A percentile compares a stretch with the other conserved stretches of the same genome.
Conservation (phyloP, 306 rosid species). For the Coriaria nepalensis region DNA sequence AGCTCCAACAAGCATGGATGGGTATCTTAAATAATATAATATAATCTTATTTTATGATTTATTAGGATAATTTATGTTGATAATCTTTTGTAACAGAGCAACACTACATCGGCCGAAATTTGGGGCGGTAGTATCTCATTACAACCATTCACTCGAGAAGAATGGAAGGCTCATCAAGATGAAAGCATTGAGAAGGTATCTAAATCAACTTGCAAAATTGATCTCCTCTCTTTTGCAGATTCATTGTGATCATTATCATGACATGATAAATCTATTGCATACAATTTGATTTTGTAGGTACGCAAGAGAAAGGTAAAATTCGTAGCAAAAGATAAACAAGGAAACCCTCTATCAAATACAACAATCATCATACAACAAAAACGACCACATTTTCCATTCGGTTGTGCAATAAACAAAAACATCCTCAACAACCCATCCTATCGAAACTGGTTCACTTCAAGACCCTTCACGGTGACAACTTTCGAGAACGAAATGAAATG, state of each 20-base stretch:
- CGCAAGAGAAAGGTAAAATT: constrained; percentile 40
- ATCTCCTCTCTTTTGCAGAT: neutral
- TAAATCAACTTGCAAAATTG: too few species aligned
- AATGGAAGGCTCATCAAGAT: too few species aligned
- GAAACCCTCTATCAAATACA: constrained; percentile 39
- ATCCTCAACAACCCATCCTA: constrained; percentile 41
- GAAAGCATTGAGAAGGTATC: too few species aligned
- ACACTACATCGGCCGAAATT: too few species aligned
- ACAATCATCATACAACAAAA: constrained; percentile 18
- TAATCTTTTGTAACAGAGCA: too few species aligned
- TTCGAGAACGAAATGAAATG: constrained; percentile 78
- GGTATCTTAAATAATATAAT: too few species aligned
- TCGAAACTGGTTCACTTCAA: constrained; percentile 49
- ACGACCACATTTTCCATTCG: constrained; percentile 34
- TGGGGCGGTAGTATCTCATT: too few species aligned
- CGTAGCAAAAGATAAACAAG: constrained; percentile 32
- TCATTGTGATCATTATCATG: neutral
- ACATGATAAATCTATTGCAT: too few species aligned
- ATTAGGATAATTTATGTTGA: too few species aligned
- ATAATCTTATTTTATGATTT: too few species aligned
- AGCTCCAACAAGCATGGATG: too few species aligned
- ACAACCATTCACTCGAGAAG: too few species aligned
- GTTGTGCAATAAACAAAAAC: constrained; percentile 36
- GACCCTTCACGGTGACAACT: constrained; percentile 40
- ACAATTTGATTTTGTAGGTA: constrained; percentile 15